These are phyloP conservation scores for Protomyces pachydermus DNA, from an alignment of 1,139 yeast species.

Conservation along the genomic window DNA sequence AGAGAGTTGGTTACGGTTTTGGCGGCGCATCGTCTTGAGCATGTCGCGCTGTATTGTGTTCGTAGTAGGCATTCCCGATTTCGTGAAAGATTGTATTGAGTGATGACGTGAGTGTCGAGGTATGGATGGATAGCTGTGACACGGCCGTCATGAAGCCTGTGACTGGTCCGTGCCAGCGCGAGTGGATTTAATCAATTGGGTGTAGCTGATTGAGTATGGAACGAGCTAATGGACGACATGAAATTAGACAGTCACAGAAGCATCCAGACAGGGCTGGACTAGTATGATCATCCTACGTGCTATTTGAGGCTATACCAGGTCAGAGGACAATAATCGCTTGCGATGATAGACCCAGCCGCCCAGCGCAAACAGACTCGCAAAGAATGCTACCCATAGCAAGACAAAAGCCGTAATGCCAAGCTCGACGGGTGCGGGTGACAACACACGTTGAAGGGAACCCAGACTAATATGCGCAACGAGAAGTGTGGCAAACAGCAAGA, in stretches of 20 bases:
- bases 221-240: neutral
- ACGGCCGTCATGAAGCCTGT: neutral
- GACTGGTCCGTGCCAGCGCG: too few species aligned
- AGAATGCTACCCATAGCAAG: neutral
- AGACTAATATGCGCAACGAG: neutral
- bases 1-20: neutral
- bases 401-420: neutral
- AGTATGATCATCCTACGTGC: too few species aligned
- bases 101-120: neutral
- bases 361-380: neutral
- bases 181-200: too few species aligned
- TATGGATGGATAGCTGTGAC: neutral
- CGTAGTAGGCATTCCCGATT: conserved; percentile 22
- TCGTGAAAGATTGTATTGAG: conserved; percentile 9
- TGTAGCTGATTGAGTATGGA: neutral
- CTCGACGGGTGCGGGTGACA: neutral
- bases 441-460: neutral
- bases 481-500: neutral
- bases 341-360: neutral
- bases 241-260: neutral
- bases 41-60: conserved; percentile 3
- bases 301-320: neutral
- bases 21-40: neutral
- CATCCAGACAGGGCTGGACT: neutral
- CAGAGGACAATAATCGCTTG: neutral